Evolutionary conservation across 2,329 filamentous ascomycete species (phyloP), one percentile per base, ranked within the genome.

Genomic region (Plectosphaerella sp.): DNA sequence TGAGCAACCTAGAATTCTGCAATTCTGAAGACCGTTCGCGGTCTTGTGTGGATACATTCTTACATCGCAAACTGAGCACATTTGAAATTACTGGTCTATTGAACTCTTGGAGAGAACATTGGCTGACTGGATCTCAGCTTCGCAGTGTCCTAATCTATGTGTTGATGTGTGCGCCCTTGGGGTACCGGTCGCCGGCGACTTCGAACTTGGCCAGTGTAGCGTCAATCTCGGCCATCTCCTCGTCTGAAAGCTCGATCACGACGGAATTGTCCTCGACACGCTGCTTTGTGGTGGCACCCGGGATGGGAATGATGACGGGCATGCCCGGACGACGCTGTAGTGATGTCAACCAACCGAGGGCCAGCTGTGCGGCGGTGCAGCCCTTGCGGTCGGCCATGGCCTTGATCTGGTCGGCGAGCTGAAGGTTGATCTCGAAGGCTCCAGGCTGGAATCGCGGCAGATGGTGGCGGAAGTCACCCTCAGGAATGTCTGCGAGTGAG

Each of bases 221-320:
- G 47, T 82, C 76, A 48, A 85, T 77, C 57, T 75, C 71, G 6
- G 60, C 62, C 63, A 82, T 62, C 56, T 85, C 82, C 5, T 71
- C 72, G 3, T 74, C 69, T 1, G 68, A 75, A 45, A 86, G 62
- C 1, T 75, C 67, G 5, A 83, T 68, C 36, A 70, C 57, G 54
- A 72, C 75, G 33, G 73, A 67, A 58, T 89, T 89, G 72, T 88
- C 85, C n/a, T 70, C 60, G 11, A 88, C 74, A 20, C 84, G 73
- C 37, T 70, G 74, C 10, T 68, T 70, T 5, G 74, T 82, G 1
- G 80, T 81, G 9, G 85, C 79, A 3, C 86, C 86, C 0, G 86
- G 86, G 54, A 89, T 87, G 6, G 85, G 84, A 48, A 89, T 79
- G 55, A 88, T 79, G 15, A 61, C 65, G 20, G 79, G 79, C 74